Base-by-base conservation (phyloP, 768 basidiomycete genomes). In the Austroboletus festivus region DNA sequence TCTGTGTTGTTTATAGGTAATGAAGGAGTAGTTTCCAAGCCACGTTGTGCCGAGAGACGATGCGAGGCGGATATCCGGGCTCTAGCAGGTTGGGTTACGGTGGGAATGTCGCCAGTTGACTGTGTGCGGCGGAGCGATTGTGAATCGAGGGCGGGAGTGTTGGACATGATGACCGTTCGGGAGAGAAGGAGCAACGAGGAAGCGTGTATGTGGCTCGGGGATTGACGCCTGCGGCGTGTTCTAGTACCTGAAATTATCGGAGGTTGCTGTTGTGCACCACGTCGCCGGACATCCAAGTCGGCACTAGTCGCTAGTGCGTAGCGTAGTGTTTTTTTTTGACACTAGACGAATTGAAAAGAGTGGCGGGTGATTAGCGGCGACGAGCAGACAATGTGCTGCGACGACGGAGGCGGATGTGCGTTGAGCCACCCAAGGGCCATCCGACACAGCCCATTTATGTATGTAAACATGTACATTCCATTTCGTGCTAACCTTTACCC, bases 111-210 rank as follows among this genome's bases (percentile, higher is more conserved):
- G 1, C 67, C 67, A 23, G 68, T 68, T 1, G 67, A 70, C 53
- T 64, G 68, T 9, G 67, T 68, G 46, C 68, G 55, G 42, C 68
- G 60, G 21, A 68, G 58, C 51, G 61, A 60, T 55, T 68, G 67
- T 44, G 64, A 63, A 56, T 69, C 66, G 43, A 54, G 47, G 33
- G 59, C 44, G 19, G 55, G 54, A 38, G 58, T 39, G 26, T 55
- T 57, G 38, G 68, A 52, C 66, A 67, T 67, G 51, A 46, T 54
- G 63, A 58, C 49, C 37, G 64, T 59, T 52, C 22, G 49, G 39
- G 54, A 42, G 42, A 53, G 18, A 53, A 19, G 40, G 48, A 23
- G 31, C 30, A 54, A 54, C 44, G 52, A 55, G 47, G 55, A 43
- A 22, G n/a, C n/a, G n/a, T n/a, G 38, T 28, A 35, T 23, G 38